Percentiles rank a stretch among this genome's conserved stretches.
phyloP scores from a whole-genome alignment of 2,329 filamentous ascomycete species.

The Ascocoryne sarcoides region DNA sequence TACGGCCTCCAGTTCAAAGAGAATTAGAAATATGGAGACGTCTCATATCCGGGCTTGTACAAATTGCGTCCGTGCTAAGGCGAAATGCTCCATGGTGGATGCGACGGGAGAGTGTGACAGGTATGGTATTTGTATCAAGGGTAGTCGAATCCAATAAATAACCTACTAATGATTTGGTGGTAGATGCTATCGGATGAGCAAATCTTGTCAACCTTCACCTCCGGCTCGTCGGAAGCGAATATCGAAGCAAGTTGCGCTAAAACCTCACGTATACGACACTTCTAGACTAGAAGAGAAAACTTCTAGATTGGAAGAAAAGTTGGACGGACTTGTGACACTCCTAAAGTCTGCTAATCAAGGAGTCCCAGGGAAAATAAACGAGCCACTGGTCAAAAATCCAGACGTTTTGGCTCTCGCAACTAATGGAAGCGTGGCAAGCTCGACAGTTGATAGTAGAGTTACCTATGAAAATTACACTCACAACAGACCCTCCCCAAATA shows the following conservation, averaged over 20 bases:
- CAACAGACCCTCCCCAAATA: not conserved
- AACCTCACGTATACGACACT: not conserved
- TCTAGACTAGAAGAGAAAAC: not conserved
- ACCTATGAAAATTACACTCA: not conserved
- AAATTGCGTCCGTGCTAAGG: slow-evolving; percentile 1
- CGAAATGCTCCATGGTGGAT: slow-evolving; percentile 1
- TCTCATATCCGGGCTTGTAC: not conserved
- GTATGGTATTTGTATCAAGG: not conserved
- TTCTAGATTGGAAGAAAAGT: slow-evolving; percentile 6
- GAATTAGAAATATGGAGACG: no score
- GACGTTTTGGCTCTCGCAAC: not conserved
- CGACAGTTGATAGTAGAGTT: not conserved
- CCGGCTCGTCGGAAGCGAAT: slow-evolving; percentile 2
- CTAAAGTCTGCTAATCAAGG: slow-evolving; percentile 1
- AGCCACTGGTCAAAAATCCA: not conserved
- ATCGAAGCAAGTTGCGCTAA: not conserved
- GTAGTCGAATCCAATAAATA: not conserved
- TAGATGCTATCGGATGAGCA: slow-evolving; percentile 8
- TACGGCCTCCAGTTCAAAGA: not conserved
- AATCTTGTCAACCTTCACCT: slow-evolving; percentile 7
- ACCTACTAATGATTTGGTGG: not conserved
- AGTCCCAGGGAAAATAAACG: not conserved
- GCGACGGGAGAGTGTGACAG: not conserved
- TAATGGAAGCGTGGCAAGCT: not conserved
- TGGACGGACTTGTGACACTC: slow-evolving; percentile 1